phyloP scores from a whole-genome alignment of 1,139 yeast species.

The Kodamaea alishanica region DNA sequence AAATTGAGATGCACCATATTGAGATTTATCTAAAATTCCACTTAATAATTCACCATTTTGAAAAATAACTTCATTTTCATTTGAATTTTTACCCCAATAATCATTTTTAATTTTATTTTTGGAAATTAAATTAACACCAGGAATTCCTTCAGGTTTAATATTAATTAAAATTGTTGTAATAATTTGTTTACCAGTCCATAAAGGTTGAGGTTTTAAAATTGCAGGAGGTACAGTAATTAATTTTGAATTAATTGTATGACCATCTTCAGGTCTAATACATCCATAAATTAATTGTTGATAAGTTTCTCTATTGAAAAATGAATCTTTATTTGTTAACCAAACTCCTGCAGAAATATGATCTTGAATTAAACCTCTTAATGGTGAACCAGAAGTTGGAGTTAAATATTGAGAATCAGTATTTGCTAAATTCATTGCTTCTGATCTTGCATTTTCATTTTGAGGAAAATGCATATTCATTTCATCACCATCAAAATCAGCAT shows the following conservation, averaged over 20 bases:
- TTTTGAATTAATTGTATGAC: slow-evolving; percentile 76
- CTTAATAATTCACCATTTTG: slow-evolving; percentile 80
- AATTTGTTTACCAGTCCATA: slow-evolving; percentile 99
- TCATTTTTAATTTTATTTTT: slow-evolving; percentile 90
- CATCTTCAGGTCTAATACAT: slow-evolving; percentile 95
- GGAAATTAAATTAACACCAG: slow-evolving; percentile 82
- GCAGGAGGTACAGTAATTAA: slow-evolving; percentile 88
- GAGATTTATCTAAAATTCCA: slow-evolving; percentile 96
- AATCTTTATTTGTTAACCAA: slow-evolving; percentile 91
- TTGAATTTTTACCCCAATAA: slow-evolving; percentile 86
- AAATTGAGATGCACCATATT: slow-evolving; percentile 96
- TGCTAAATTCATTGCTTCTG: slow-evolving; percentile 93
- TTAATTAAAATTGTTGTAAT: slow-evolving; percentile 86
- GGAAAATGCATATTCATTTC: slow-evolving; percentile 99
- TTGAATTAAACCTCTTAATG: slow-evolving; percentile 97
- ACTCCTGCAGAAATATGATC: slow-evolving; percentile 99
- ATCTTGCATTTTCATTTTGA: slow-evolving; percentile 94
- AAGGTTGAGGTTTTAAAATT: slow-evolving; percentile 74
- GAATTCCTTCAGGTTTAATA: slow-evolving; percentile 80
- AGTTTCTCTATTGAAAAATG: slow-evolving; percentile 84
- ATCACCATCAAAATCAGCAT: slow-evolving; percentile 99
- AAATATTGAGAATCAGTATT: slow-evolving; percentile 96
- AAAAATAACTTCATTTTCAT: slow-evolving; percentile 84
- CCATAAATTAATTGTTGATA: slow-evolving; percentile 94
- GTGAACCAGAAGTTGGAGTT: slow-evolving; percentile 97